Evolutionary conservation across 108 stramenopile species (phyloP).

Genomic region (Parietichytrium sp.): DNA sequence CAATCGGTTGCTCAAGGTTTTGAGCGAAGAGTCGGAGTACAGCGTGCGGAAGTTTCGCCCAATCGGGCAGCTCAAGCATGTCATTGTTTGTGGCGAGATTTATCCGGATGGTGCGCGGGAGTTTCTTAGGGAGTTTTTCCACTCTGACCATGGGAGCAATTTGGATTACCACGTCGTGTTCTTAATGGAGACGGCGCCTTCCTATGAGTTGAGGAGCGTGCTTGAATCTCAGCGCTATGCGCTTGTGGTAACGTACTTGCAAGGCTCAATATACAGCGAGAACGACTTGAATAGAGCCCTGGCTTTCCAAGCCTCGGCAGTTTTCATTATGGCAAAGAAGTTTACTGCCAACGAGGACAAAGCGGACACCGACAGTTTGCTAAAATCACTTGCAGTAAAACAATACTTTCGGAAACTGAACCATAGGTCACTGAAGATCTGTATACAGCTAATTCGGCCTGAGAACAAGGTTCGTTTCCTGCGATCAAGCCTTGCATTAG

Average conservation of each 20-base stretch:
- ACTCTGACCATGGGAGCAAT: slow-evolving; percentile 6
- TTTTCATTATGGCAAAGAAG: neutral
- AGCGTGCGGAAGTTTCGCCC: neutral
- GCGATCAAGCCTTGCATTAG: too few relatives aligned
- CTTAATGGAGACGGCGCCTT: neutral
- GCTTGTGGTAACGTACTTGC: neutral
- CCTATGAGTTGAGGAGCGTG: neutral
- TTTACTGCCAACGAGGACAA: neutral
- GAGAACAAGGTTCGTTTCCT: neutral
- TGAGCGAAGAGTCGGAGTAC: slow-evolving; percentile 3
- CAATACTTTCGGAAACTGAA: neutral
- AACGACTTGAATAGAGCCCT: slow-evolving; percentile 8
- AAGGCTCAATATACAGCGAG: neutral
- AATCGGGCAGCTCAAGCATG: neutral
- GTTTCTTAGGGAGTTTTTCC: slow-evolving; percentile 1
- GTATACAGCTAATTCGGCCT: slow-evolving; percentile 18
- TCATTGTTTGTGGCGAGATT: neutral
- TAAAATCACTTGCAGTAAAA: neutral
- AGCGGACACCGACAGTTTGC: neutral
- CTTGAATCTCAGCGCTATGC: slow-evolving; percentile 34
- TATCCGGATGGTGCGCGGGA: slow-evolving; percentile 8
- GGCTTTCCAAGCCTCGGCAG: neutral
- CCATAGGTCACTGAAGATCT: neutral
- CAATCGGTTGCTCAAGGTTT: neutral
- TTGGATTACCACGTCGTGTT: neutral